A percentile compares a stretch with the other conserved stretches of the same genome.
These are phyloP conservation scores for Cryptosporidium meleagridis DNA, from an alignment of 169 alveolate species.

Conservation along the genomic window DNA sequence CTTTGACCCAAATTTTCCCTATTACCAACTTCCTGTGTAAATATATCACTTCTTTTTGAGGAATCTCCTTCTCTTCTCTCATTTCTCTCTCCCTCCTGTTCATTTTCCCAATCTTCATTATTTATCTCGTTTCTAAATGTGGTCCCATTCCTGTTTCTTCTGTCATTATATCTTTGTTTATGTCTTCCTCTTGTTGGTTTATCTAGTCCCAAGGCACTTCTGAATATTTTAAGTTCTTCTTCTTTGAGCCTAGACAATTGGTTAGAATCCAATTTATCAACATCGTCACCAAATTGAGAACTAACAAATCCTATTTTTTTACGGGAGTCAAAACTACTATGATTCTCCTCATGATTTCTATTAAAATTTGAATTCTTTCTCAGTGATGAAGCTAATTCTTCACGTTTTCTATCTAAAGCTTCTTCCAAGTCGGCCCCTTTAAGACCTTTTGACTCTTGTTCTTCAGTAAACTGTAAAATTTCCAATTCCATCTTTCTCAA, in stretches of 20 bases:
- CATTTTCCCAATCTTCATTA: not conserved
- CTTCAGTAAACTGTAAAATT: slow-evolving; percentile 73
- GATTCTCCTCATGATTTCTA: no score
- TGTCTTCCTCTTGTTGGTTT: slow-evolving; percentile 5
- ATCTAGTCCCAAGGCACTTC: slow-evolving; percentile 58
- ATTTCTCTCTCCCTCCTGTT: slow-evolving; percentile 31
- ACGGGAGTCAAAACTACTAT: not conserved
- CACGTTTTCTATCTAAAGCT: slow-evolving; percentile 10
- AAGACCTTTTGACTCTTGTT: slow-evolving; percentile 39
- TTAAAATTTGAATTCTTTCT: not conserved
- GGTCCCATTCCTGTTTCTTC: not conserved
- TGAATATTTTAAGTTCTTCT: slow-evolving; percentile 78
- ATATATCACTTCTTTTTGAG: not conserved
- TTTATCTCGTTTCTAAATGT: not conserved
- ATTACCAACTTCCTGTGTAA: not conserved
- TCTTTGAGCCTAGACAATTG: slow-evolving; percentile 48
- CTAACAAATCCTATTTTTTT: not conserved
- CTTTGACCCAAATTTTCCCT: not conserved
- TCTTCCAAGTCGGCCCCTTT: slow-evolving; percentile 37
- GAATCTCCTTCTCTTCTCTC: not conserved
- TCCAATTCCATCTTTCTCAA: slow-evolving; percentile 84
- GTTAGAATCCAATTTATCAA: not conserved
- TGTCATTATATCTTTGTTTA: not conserved
- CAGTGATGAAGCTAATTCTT: not conserved
- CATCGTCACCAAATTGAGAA: not conserved